These are phyloP conservation scores for Exidia glandulosa DNA, from an alignment of 768 basidiomycete species.

Conservation along the genomic window DNA sequence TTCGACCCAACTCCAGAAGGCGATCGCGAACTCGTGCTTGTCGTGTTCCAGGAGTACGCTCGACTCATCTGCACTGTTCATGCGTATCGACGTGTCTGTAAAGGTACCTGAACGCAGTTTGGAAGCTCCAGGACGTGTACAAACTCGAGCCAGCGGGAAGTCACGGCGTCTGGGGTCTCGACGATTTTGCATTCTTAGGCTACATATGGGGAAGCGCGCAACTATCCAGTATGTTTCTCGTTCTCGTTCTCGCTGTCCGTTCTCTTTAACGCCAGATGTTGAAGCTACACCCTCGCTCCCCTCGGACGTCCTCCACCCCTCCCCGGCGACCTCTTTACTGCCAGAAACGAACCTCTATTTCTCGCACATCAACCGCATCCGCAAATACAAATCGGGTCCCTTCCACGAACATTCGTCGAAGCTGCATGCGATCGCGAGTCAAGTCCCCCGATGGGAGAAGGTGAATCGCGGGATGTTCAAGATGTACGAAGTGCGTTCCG, in stretches of 20 bases:
- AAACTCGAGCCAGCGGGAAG: slow-evolving; percentile 91
- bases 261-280: not conserved
- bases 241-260: not conserved
- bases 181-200: slow-evolving; percentile 81
- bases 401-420: slow-evolving; percentile 92
- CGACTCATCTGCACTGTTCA: slow-evolving; percentile 25
- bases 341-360: slow-evolving; percentile 68
- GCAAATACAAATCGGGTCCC: slow-evolving; percentile 72
- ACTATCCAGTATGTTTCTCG: slow-evolving; percentile 59
- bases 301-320: slow-evolving; percentile 45
- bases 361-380: slow-evolving; percentile 66
- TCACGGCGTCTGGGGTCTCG: slow-evolving; percentile 96
- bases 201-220: slow-evolving; percentile 90
- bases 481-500: slow-evolving; percentile 76
- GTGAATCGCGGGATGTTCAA: slow-evolving; percentile 84
- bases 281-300: slow-evolving; percentile 58
- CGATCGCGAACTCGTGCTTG: slow-evolving; percentile 36
- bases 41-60: slow-evolving; percentile 21
- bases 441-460: slow-evolving; percentile 87
- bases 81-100: slow-evolving; percentile 54
- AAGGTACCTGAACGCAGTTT: slow-evolving; percentile 73
- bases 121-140: slow-evolving; percentile 81
- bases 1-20: slow-evolving; percentile 45
- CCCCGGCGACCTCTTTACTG: too few species aligned
- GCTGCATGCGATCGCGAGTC: slow-evolving; percentile 71